Conservation (phyloP, 208 protist species). For the Wallacemonas sp. region DNA sequence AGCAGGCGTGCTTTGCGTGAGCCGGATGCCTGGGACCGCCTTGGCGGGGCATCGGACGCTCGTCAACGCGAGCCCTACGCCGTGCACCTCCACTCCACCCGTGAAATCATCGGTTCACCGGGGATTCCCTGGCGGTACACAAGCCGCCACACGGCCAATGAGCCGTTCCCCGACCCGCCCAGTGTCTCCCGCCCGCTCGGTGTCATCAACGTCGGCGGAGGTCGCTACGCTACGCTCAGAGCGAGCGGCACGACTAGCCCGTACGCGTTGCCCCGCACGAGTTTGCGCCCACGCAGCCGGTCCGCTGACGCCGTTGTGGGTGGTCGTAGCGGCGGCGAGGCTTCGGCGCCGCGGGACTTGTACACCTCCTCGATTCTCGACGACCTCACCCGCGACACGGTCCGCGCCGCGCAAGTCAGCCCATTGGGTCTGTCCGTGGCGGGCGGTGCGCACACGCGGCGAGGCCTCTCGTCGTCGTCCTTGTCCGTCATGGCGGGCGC, state of each 20-base stretch:
- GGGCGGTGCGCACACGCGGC: not conserved
- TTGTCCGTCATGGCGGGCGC: too few relatives aligned
- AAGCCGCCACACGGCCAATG: slow-evolving; percentile 4
- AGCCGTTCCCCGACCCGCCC: slow-evolving; percentile 27
- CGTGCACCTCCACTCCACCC: slow-evolving; percentile 3
- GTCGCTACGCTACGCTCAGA: slow-evolving; percentile 23
- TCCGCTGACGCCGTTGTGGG: not conserved
- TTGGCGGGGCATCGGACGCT: not conserved
- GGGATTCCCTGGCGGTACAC: slow-evolving; percentile 61
- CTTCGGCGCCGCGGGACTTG: not conserved
- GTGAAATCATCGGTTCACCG: slow-evolving; percentile 15
- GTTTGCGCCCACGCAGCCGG: not conserved
- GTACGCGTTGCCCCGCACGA: slow-evolving; percentile 7
- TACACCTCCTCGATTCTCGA: slow-evolving; percentile 5
- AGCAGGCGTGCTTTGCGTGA: not conserved
- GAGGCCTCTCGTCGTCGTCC: not conserved
- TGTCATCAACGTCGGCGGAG: slow-evolving; percentile 57
- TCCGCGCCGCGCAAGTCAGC: not conserved
- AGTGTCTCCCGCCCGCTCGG: slow-evolving; percentile 56
- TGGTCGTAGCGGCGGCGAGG: not conserved
- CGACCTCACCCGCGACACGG: not conserved
- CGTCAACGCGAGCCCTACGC: slow-evolving; percentile 3
- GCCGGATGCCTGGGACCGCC: slow-evolving; percentile 12
- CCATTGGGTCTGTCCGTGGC: not conserved
- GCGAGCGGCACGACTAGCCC: slow-evolving; percentile 26